A percentile compares a stretch with the other conserved stretches of the same genome.
phyloP scores from a whole-genome alignment of 441 rosid genomes.

The Arabidopsis hybrid region DNA sequence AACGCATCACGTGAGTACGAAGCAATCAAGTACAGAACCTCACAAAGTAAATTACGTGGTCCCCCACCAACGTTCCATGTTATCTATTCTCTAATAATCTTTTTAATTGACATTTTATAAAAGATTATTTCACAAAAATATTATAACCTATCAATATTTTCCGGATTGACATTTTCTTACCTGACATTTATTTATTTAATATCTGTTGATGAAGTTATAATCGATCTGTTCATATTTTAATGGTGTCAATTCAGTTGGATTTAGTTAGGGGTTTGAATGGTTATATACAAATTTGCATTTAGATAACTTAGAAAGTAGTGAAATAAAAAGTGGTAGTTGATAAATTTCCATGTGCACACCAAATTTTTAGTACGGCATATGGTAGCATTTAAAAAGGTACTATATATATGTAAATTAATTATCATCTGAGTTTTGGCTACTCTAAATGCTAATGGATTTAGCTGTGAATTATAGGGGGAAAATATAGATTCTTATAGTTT shows the following conservation, averaged over 20 bases:
- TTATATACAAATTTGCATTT: slow-evolving; percentile 3
- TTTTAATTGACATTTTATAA: neutral
- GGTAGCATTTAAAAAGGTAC: neutral
- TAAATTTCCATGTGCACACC: slow-evolving; percentile 14
- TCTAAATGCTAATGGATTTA: slow-evolving; percentile 26
- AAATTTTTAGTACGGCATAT: slow-evolving; percentile 1
- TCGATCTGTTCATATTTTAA: neutral
- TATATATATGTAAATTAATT: neutral
- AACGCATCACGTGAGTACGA: slow-evolving; percentile 44
- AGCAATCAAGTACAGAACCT: slow-evolving; percentile 33
- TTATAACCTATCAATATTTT: neutral
- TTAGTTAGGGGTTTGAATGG: neutral
- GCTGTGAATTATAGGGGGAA: neutral
- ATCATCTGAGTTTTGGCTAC: slow-evolving; percentile 18
- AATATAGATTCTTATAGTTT: no score
- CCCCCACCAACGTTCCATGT: slow-evolving; percentile 19
- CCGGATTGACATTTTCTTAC: slow-evolving; percentile 5
- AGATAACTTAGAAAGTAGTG: slow-evolving; percentile 11
- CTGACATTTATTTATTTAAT: slow-evolving; percentile 2
- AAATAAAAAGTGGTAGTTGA: slow-evolving; percentile 16
- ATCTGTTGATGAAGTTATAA: neutral
- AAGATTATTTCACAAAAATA: neutral
- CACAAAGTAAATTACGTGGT: slow-evolving; percentile 33
- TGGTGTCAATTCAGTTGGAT: slow-evolving; percentile 6
- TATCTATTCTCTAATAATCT: neutral